These are phyloP conservation scores for Apiotrichum gamsii DNA, from an alignment of 1,284 basidiomycete genomes.

Conservation along the genomic window DNA sequence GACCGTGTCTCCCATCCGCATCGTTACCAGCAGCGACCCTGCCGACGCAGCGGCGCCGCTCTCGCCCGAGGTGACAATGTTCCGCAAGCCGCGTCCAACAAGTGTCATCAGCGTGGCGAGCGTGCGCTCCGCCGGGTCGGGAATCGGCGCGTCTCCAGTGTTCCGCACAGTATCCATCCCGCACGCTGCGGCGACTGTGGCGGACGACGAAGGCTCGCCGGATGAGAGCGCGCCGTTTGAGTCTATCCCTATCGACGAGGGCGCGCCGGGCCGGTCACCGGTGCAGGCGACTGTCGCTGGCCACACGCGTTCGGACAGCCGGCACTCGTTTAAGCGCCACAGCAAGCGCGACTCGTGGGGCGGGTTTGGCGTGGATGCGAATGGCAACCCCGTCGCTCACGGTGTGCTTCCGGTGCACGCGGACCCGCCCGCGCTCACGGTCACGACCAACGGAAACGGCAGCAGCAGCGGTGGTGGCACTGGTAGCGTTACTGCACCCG, in stretches of 20 bases:
- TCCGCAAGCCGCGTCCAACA: too few relatives aligned
- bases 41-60: too few relatives aligned
- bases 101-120: too few relatives aligned
- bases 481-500: neutral
- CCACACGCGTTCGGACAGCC: neutral
- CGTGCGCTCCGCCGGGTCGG: neutral
- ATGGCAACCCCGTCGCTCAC: conserved; percentile 15
- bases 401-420: conserved; percentile 15
- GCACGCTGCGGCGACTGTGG: neutral
- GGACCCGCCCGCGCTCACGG: neutral
- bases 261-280: conserved; percentile 2
- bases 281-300: neutral
- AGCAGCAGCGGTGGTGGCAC: neutral
- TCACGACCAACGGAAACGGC: neutral
- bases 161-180: conserved; percentile 9
- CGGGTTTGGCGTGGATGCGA: conserved; percentile 21
- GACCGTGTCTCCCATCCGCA: too few relatives aligned
- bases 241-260: conserved; percentile 26
- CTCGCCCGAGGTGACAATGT: too few relatives aligned
- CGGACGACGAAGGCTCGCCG: conserved; percentile 3
- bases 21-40: too few relatives aligned
- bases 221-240: conserved; percentile 33
- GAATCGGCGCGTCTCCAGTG: neutral
- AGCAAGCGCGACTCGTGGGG: conserved; percentile 12
- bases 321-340: neutral